Evolutionary conservation across 2,329 filamentous ascomycete genomes (phyloP).

Genomic region (Botrytis pseudocinerea): DNA sequence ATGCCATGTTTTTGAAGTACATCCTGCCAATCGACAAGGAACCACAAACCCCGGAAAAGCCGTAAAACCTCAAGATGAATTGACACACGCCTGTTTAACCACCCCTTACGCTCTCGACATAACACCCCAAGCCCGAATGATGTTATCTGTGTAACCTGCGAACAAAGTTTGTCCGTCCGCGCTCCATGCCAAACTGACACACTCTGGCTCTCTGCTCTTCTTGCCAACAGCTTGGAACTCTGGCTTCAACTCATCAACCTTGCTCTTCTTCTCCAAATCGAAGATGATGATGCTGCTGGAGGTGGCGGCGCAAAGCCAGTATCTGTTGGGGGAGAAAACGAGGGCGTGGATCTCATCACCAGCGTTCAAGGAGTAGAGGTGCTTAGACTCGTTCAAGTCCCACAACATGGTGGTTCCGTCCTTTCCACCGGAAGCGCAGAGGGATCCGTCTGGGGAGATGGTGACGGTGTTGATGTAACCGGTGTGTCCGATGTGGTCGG

Average conservation of each 20-base stretch:
- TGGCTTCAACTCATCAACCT: slow-evolving; percentile 99
- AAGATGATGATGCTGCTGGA: slow-evolving; percentile 99
- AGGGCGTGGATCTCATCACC: slow-evolving; percentile 99
- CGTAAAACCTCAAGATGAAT: slow-evolving; percentile 37
- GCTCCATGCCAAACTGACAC: slow-evolving; percentile 94
- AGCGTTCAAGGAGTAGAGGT: slow-evolving; percentile 99
- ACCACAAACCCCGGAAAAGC: slow-evolving; percentile 40
- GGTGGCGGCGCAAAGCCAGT: slow-evolving; percentile 99
- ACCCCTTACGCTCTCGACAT: slow-evolving; percentile 80
- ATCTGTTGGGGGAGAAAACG: slow-evolving; percentile 99
- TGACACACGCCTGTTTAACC: slow-evolving; percentile 36
- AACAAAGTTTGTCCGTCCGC: slow-evolving; percentile 99
- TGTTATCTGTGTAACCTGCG: slow-evolving; percentile 99
- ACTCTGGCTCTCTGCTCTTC: slow-evolving; percentile 99
- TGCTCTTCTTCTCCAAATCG: slow-evolving; percentile 99
- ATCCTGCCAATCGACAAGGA: slow-evolving; percentile 39
- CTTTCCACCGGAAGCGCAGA: slow-evolving; percentile 98
- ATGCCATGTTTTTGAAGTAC: slow-evolving; percentile 41
- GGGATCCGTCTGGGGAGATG: slow-evolving; percentile 98
- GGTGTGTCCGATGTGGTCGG: slow-evolving; percentile 99
- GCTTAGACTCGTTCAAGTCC: slow-evolving; percentile 99
- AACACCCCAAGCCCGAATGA: slow-evolving; percentile 96
- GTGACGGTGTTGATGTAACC: slow-evolving; percentile 99
- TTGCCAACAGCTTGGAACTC: slow-evolving; percentile 95
- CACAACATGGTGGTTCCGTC: slow-evolving; percentile 99